Conservation (phyloP, 805 yeast species). For the Sungouiozyma ichnusensis region DNA sequence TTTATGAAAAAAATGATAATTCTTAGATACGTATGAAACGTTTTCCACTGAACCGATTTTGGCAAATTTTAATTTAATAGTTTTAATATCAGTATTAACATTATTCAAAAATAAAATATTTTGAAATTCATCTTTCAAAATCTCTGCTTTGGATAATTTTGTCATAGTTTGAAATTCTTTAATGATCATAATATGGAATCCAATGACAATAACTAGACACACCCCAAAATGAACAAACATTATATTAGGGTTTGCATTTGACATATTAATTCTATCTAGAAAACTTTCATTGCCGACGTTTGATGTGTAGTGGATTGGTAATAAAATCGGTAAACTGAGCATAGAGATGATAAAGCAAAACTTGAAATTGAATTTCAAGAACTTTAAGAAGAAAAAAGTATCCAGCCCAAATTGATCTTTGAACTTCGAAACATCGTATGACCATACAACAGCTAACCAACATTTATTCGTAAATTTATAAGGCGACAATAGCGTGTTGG, state of each 20-base stretch:
- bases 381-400: conserved; percentile 63
- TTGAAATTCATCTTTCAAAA: conserved; percentile 19
- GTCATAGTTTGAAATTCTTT: conserved; percentile 43
- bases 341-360: conserved; percentile 45
- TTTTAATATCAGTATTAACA: conserved; percentile 36
- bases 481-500: conserved; percentile 25
- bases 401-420: conserved; percentile 45
- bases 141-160: conserved; percentile 39
- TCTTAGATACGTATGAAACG: conserved; percentile 48
- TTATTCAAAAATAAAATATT: conserved; percentile 30
- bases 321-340: conserved; percentile 45
- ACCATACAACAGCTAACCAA: conserved; percentile 18
- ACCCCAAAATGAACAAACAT: conserved; percentile 55
- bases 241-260: conserved; percentile 48
- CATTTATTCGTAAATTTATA: background rate
- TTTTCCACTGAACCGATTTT: conserved; percentile 39
- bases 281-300: conserved; percentile 11
- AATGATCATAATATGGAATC: conserved; percentile 46
- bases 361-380: conserved; percentile 38
- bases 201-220: conserved; percentile 41
- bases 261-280: conserved; percentile 58
- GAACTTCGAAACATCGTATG: conserved; percentile 34
- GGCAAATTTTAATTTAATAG: conserved; percentile 17
- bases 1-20: conserved; percentile 30
- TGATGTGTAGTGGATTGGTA: conserved; percentile 48